Percentiles rank a stretch among this genome's conserved stretches.
Evolutionary conservation across 768 basidiomycete species (phyloP).

Genomic region (Cubamyces sp.): DNA sequence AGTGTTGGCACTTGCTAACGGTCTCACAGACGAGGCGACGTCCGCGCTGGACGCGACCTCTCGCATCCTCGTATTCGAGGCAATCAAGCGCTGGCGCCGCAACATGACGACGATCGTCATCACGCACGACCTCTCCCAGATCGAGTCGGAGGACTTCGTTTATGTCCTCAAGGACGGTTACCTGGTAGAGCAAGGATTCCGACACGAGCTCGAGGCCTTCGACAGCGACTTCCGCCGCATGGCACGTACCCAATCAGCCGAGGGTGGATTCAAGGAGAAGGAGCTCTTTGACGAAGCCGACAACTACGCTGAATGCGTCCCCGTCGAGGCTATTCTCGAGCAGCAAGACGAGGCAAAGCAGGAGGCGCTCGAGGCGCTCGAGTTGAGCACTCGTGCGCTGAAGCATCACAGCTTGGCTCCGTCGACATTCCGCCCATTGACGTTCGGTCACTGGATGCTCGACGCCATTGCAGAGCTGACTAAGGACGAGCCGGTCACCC

Average conservation of each 20-base stretch:
- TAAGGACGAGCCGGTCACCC: slow-evolving; percentile 31
- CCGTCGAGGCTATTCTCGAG: slow-evolving; percentile 53
- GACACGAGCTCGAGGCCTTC: slow-evolving; percentile 69
- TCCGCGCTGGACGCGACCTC: slow-evolving; percentile 87
- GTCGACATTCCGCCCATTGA: slow-evolving; percentile 53
- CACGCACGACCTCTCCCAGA: slow-evolving; percentile 92
- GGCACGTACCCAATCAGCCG: slow-evolving; percentile 57
- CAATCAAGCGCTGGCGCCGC: slow-evolving; percentile 66
- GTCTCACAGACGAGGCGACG: slow-evolving; percentile 69
- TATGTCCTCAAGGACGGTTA: slow-evolving; percentile 85
- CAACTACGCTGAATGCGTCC: slow-evolving; percentile 39
- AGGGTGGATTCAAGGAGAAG: slow-evolving; percentile 54
- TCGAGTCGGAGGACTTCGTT: slow-evolving; percentile 77
- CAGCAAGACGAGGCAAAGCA: slow-evolving; percentile 46
- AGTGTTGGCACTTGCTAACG: background rate
- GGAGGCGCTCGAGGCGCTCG: slow-evolving; percentile 33
- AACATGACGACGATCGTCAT: slow-evolving; percentile 92
- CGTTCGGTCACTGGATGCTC: slow-evolving; percentile 84
- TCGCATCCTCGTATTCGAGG: slow-evolving; percentile 81
- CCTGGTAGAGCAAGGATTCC: slow-evolving; percentile 88
- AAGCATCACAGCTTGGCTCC: slow-evolving; percentile 49
- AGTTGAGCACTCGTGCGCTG: slow-evolving; percentile 34
- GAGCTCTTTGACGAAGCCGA: slow-evolving; percentile 25
- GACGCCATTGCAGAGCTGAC: slow-evolving; percentile 75
- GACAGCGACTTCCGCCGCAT: slow-evolving; percentile 75